These are phyloP conservation scores for Cryptomeria japonica DNA, from an alignment of 75 land plant species.

Conservation along the genomic window DNA sequence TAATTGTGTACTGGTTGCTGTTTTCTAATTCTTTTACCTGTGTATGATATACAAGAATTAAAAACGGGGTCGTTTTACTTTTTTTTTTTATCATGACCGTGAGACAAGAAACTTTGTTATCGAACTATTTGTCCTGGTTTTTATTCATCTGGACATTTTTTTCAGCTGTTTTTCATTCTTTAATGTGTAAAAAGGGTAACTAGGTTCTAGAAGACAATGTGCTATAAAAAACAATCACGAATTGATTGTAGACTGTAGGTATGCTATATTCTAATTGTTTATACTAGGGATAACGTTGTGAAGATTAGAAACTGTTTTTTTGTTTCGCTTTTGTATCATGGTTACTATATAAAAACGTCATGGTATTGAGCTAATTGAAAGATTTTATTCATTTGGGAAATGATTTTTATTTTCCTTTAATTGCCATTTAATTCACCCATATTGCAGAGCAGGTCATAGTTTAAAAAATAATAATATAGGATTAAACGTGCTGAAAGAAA, in stretches of 20 bases:
- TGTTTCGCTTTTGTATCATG: not conserved
- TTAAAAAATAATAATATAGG: not conserved
- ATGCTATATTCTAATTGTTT: not conserved
- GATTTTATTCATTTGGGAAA: not conserved
- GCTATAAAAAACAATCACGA: not conserved
- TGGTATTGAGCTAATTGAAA: not conserved
- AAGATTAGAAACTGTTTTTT: not conserved
- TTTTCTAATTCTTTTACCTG: too few relatives aligned
- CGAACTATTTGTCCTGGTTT: too few relatives aligned
- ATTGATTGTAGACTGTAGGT: not conserved
- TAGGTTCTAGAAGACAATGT: not conserved
- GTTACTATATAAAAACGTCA: not conserved
- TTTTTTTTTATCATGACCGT: too few relatives aligned
- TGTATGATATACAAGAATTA: too few relatives aligned
- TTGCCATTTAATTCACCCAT: not conserved
- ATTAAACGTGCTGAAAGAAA: too few relatives aligned
- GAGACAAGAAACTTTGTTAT: too few relatives aligned
- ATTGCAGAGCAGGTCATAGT: not conserved
- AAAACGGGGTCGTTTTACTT: too few relatives aligned
- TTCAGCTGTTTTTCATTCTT: too few relatives aligned
- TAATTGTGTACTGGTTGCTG: too few relatives aligned
- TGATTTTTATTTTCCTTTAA: not conserved
- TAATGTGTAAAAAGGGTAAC: too few relatives aligned
- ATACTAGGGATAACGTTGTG: not conserved
- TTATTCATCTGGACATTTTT: too few relatives aligned